Conservation (phyloP, 257 asterid species). For the Plantago elongata region DNA sequence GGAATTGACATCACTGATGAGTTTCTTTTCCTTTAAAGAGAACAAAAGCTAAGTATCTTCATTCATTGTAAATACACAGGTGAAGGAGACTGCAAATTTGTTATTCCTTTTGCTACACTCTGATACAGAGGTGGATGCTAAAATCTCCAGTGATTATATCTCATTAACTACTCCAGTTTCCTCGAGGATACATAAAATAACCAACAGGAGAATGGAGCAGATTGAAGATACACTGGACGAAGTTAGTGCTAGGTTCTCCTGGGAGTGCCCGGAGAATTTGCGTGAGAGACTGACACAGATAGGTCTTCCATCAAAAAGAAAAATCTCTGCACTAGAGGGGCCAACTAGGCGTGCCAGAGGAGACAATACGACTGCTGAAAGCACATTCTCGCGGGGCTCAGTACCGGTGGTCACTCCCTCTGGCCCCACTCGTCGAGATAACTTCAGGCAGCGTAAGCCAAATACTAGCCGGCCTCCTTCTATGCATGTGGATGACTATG, state of each 20-base stretch:
- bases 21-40: conserved; percentile 4
- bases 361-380: conserved; percentile 52
- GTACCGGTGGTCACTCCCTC: conserved; percentile 52
- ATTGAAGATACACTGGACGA: conserved; percentile 51
- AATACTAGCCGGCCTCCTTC: conserved; percentile 99
- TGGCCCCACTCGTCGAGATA: conserved; percentile 84
- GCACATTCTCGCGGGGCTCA: conserved; percentile 62
- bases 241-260: conserved; percentile 54
- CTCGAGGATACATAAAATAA: conserved; percentile 46
- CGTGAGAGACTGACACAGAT: conserved; percentile 74
- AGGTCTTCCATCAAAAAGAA: conserved; percentile 53
- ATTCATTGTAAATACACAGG: conserved; percentile 36
- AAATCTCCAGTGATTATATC: conserved; percentile 30
- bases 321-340: conserved; percentile 63
- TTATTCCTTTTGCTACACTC: conserved; percentile 53
- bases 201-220: conserved; percentile 44
- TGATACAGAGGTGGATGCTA: conserved; percentile 37
- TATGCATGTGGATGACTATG: conserved; percentile 98
- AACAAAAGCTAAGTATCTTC: conserved; percentile 1
- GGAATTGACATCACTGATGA: conserved; percentile 3
- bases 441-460: conserved; percentile 93
- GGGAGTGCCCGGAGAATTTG: conserved; percentile 96
- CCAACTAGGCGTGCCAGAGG: conserved; percentile 66
- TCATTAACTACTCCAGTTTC: conserved; percentile 34
- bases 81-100: conserved; percentile 47